Evolutionary conservation across 768 basidiomycete species (phyloP).

Genomic region (Lentinula raphanica): DNA sequence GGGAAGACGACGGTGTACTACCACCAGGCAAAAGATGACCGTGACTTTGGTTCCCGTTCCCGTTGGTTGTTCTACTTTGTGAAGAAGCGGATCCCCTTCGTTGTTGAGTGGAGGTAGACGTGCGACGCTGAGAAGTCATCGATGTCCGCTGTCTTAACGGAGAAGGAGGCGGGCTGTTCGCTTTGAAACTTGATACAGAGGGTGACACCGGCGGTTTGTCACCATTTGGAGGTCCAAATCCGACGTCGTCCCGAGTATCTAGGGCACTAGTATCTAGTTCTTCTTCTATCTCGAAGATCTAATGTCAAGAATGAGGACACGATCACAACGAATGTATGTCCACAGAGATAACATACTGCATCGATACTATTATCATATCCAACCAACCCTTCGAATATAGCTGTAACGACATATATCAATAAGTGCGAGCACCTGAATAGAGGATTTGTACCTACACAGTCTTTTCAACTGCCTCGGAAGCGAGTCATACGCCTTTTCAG

Average conservation of each 20-base stretch:
- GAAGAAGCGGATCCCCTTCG: neutral
- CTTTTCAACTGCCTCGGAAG: constrained; percentile 73
- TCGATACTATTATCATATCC: constrained; percentile 72
- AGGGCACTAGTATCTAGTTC: constrained; percentile 56
- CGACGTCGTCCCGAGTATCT: constrained; percentile 38
- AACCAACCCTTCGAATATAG: constrained; percentile 74
- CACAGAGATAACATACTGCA: constrained; percentile 35
- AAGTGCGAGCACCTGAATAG: neutral
- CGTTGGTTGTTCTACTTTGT: neutral
- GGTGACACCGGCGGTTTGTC: neutral
- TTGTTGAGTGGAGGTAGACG: neutral
- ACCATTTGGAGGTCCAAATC: constrained; percentile 12
- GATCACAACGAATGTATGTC: neutral
- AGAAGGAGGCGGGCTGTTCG: constrained; percentile 8
- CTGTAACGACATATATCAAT: constrained; percentile 34
- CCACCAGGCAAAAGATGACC: neutral
- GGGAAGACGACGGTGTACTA: constrained; percentile 5
- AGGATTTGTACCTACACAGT: constrained; percentile 48
- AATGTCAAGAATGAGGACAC: neutral
- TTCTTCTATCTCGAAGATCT: constrained; percentile 81
- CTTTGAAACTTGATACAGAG: neutral
- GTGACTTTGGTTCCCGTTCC: neutral
- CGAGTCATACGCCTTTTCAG: constrained; percentile 67
- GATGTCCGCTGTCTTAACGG: constrained; percentile 3
- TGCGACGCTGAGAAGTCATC: neutral